Base-by-base conservation (phyloP, 2,329 filamentous ascomycete species). In the Colletotrichum costaricense region DNA sequence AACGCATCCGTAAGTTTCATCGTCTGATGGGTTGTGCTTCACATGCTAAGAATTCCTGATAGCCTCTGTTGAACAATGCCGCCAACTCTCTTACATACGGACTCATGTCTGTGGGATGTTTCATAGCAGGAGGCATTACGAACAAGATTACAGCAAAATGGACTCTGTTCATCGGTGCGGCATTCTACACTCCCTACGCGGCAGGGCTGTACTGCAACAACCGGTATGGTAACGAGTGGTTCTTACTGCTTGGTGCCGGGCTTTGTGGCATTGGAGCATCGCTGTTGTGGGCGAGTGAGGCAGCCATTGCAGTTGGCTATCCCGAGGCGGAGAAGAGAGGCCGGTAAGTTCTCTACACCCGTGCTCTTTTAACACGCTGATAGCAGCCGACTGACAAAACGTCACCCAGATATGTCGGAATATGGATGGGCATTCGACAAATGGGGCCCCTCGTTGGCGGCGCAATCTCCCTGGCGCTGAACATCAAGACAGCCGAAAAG, bases 241-340 rank as follows among this genome's bases (percentile, higher is more conserved):
- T 86, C 46, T 80, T 86, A 0, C 79, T 85, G 42, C 79, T 86
- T 12, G 84, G 84, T 1, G 83, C 83, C 0, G 82, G 79, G 1
- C 79, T 81, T 26, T 86, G 84, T 66, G 84, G 84, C 16, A 67
- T 84, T 8, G 82, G 82, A 0, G 83, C 82, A 0, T 79, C 78
- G 0, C 77, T 82, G 0, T 76, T 83, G 11, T 84, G 82, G 82
- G 80, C 81, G 0, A 77, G 81, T 0, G 81, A 84, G 42, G 82
- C 80, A 0, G 81, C 81, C 2, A 83, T 84, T 12, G 81, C 79
- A 0, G 86, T 94, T 8, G 86, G 88, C 0, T 94, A 94, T 74
- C 91, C 92, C 0, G 92, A 93, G 74, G 90, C 91, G 0, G 88
- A 87, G 68, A 92, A 92, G 35, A 86, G 89, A 75, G 91, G 90